Conservation (phyloP, 83 land plant genomes). For the Diphasiastrum complanatum region DNA sequence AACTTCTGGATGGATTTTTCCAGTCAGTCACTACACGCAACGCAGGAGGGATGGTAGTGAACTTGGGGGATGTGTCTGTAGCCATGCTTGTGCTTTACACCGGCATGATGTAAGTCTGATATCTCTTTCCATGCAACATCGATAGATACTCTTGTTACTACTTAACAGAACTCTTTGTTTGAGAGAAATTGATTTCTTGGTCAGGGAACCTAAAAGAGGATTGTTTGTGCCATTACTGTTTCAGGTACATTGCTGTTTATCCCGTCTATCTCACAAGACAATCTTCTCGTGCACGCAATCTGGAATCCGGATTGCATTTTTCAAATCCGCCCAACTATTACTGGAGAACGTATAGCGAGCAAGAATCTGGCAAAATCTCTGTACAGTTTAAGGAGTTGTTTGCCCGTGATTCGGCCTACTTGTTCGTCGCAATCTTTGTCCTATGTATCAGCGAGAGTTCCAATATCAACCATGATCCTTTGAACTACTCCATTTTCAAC, state of each 20-base stretch:
- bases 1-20: constrained; percentile 45
- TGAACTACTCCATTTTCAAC: constrained; percentile 53
- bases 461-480: constrained; percentile 42
- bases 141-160: background rate
- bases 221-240: background rate
- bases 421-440: constrained; percentile 39
- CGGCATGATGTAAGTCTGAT: constrained; percentile 62
- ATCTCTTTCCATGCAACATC: background rate
- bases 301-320: no score
- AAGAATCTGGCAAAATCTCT: constrained; percentile 3
- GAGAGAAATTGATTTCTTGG: background rate
- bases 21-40: constrained; percentile 48
- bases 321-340: background rate
- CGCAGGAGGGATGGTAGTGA: constrained; percentile 52
- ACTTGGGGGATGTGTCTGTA: constrained; percentile 38
- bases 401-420: constrained; percentile 33
- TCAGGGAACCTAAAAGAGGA: constrained; percentile 1
- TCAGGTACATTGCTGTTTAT: constrained; percentile 24
- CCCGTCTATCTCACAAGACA: constrained; percentile 24
- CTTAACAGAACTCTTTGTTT: background rate
- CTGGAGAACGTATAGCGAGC: background rate
- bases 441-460: constrained; percentile 46
- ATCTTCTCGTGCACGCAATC: constrained; percentile 1
- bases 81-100: constrained; percentile 51
- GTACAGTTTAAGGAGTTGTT: constrained; percentile 23